Evolutionary conservation across 306 rosid species (phyloP).

Genomic region (Vigna reflexopilosa): DNA sequence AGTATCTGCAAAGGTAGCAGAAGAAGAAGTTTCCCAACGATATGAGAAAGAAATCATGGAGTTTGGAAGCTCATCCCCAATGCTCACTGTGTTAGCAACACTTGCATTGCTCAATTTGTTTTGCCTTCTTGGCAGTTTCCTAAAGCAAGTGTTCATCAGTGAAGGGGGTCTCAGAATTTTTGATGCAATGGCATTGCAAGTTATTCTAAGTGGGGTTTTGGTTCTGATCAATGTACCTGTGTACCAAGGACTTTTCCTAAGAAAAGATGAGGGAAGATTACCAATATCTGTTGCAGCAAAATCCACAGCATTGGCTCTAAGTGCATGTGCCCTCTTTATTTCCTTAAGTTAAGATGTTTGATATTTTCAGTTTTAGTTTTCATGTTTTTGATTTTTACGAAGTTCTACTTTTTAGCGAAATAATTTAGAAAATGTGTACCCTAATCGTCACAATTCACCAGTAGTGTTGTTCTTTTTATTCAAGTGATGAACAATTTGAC

Average conservation of each 20-base stretch:
- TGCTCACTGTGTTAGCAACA: slow-evolving; percentile 60
- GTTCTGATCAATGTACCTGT: slow-evolving; percentile 65
- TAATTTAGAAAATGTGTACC: background rate
- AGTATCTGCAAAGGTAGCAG: slow-evolving; percentile 63
- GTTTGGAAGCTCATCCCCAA: slow-evolving; percentile 68
- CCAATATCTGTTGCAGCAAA: slow-evolving; percentile 54
- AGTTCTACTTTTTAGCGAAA: background rate
- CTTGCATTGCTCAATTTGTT: slow-evolving; percentile 62
- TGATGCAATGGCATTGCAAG: slow-evolving; percentile 56
- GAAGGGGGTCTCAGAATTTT: slow-evolving; percentile 35
- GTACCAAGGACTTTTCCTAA: slow-evolving; percentile 65
- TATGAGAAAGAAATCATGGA: slow-evolving; percentile 67
- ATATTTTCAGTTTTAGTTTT: background rate
- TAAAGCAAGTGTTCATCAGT: slow-evolving; percentile 45
- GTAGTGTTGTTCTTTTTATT: background rate
- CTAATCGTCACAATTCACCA: background rate
- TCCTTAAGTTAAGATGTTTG: background rate
- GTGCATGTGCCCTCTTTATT: slow-evolving; percentile 27
- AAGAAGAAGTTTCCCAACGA: slow-evolving; percentile 60
- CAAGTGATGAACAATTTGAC: background rate
- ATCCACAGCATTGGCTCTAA: slow-evolving; percentile 32
- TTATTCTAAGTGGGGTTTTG: slow-evolving; percentile 60
- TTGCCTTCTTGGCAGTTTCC: slow-evolving; percentile 55
- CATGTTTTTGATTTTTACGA: background rate
- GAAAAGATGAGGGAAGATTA: slow-evolving; percentile 69